Conservation (phyloP, 306 rosid species). For the Malus sylvestris region DNA sequence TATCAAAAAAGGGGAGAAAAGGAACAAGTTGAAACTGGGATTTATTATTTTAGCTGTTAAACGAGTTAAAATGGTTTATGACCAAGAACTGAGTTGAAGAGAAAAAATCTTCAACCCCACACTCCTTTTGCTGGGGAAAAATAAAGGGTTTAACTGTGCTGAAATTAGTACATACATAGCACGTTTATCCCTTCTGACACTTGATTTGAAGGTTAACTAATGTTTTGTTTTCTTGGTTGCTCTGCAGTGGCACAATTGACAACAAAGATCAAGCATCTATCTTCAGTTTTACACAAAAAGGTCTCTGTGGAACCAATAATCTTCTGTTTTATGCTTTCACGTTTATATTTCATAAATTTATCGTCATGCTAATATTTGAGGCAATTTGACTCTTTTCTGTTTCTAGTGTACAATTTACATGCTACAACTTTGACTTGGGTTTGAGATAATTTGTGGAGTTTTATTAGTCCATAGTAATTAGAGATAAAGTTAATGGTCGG, state of each 20-base stretch:
- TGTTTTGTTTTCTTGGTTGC: conserved; percentile 6
- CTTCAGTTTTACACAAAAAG: conserved; percentile 77
- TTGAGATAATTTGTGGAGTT: neutral
- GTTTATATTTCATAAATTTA: neutral
- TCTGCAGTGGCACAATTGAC: conserved; percentile 86
- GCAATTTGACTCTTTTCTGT: neutral
- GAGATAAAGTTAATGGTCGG: neutral
- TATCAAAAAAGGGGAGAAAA: neutral
- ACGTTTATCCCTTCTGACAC: neutral
- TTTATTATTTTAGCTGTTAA: neutral
- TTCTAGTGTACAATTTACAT: neutral
- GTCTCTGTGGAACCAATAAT: conserved; percentile 30
- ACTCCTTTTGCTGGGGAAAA: neutral
- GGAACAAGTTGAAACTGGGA: neutral
- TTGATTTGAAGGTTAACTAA: conserved; percentile 7
- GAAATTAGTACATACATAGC: neutral
- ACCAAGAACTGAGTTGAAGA: neutral
- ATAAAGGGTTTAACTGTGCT: neutral
- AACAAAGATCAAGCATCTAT: conserved; percentile 77
- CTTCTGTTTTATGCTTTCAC: neutral
- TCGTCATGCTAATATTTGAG: neutral
- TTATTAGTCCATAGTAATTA: neutral
- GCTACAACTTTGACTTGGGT: neutral
- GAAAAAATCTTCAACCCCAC: neutral
- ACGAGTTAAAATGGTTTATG: neutral